Base-by-base conservation (phyloP, 2,329 filamentous ascomycete species). In the Colletotrichum sojae region DNA sequence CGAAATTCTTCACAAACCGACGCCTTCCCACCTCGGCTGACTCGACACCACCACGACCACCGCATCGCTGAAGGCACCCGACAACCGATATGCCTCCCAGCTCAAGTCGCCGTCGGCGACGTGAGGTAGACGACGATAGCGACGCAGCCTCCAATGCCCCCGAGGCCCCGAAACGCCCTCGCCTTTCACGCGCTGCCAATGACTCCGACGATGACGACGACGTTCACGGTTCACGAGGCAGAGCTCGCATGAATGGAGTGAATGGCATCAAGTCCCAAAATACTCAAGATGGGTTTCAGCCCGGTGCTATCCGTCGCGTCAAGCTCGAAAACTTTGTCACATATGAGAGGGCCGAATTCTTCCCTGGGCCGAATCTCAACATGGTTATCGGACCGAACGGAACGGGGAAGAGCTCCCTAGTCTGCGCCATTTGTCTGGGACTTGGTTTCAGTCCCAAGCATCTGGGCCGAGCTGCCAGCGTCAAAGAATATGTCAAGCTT, bases 331-430 rank as follows among this genome's bases (percentile, higher is more conserved):
- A 98, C 80, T 99, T 99, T 75, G 94, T 99, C 63, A 99, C 96
- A 0, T 99, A 99, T 81, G 94, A 93, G 57, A 90, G 91, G 61
- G 95, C 94, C 63, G 95, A 97, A 73, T 98, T 98, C 79, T 89
- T 92, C 67, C 94, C 94, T 13, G 96, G 96, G 0, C 95, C 96
- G 1, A 95, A 93, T 77, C 81, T 99, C 76, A 99, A 99, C 49
- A 98, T 99, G 95, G 91, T 99, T 61, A 97, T 99, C 74, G 96
- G 96, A 0, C 96, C 96, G n/a, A 99, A 99, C 76, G 96, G 96
- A 40, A 98, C 96, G 0, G 96, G 96, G 63, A 99, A 99, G 82
- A 98, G 95, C 81, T 98, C 96, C 0, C 86, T 99, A 27, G 95
- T 99, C 51, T 99, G 96, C 81, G 96, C 96, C 52, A 97, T 99